Base-by-base conservation (phyloP, 345 rosid genomes). In the Citrus inodora region DNA sequence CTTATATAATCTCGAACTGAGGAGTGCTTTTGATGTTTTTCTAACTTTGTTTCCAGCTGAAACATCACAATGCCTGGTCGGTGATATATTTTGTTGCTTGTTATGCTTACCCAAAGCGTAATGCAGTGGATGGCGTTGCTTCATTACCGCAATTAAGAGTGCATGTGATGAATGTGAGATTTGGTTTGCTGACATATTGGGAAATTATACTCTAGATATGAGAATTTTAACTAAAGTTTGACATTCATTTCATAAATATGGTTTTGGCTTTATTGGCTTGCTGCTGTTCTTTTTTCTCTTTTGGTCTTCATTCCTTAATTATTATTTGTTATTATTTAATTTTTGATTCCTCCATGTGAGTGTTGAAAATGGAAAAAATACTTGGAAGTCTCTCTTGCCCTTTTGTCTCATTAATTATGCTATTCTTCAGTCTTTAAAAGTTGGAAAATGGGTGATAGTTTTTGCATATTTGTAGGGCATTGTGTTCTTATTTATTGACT, bases 41-140 rank as follows among this genome's bases (percentile, higher is more conserved):
- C 48, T 55, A 14, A 53, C 64, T 75, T 19, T 9, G 70, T 81
- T 75, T 24, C 82, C 77, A 67, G 86, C 76, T 75, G 48, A 78
- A 81, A 42, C 27, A 60, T 22, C 64, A 76, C 67, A 83, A 85
- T 86, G 91, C 67, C 82, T 79, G 88, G 89, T 89, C 82, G 83
- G 85, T 77, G 79, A 69, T 82, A 67, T 22, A 13, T 65, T 53
- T 17, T 61, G 74, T 75, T 80, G 35, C 67, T 76, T 38, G 28
- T 35, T 40, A 19, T 72, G 76, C 51, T 46, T 76, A 66, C 6
- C 46, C 74, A 33, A 53, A 64, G 72, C 75, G 30, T 48, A 67
- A 70, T 67, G 78, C 71, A 17, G 53, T 73, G 17, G 63, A 56
- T 37, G 51, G 27, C 17, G 27, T 27, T 77, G 42, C 72, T 64